phyloP scores from a whole-genome alignment of 768 basidiomycete species.

The Mycena chlorophos region DNA sequence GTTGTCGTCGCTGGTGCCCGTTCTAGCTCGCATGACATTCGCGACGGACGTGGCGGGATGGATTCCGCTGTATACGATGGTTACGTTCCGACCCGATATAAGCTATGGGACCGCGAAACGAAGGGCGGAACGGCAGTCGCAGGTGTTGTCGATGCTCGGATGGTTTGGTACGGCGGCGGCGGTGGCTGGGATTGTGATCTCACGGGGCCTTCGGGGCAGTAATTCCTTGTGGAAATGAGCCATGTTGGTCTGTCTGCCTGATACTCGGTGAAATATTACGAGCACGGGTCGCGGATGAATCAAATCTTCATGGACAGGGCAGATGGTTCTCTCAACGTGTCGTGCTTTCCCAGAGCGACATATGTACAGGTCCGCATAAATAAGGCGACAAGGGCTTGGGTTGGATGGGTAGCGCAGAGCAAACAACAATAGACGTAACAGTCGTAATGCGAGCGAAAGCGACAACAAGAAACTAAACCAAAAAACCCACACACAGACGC shows the following conservation, averaged over 20 bases:
- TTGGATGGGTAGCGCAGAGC: constrained; percentile 10
- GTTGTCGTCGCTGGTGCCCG: constrained; percentile 46
- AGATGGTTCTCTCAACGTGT: constrained; percentile 31
- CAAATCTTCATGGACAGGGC: constrained; percentile 32
- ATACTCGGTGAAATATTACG: constrained; percentile 19
- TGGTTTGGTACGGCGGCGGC: constrained; percentile 49
- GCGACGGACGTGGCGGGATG: constrained; percentile 68
- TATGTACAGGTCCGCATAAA: constrained; percentile 38
- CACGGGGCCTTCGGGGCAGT: constrained; percentile 17
- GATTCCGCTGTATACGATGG: constrained; percentile 96
- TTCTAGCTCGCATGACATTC: constrained; percentile 55
- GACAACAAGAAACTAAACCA: constrained; percentile 4
- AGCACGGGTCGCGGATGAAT: constrained; percentile 29
- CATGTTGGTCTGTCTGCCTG: constrained; percentile 8
- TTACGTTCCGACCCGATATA: constrained; percentile 95
- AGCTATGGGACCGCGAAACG: constrained; percentile 80
- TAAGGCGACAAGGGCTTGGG: constrained; percentile 31
- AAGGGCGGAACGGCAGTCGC: constrained; percentile 70
- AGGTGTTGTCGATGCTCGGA: constrained; percentile 52
- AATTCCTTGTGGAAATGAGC: constrained; percentile 16
- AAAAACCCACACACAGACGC: constrained; percentile 4
- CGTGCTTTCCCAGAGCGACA: constrained; percentile 26
- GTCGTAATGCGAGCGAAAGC: constrained; percentile 5
- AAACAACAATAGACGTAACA: not conserved
- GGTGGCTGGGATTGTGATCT: constrained; percentile 42